These are phyloP conservation scores for Plasmodium chabaudi DNA, from an alignment of 169 alveolate genomes.

Conservation along the genomic window DNA sequence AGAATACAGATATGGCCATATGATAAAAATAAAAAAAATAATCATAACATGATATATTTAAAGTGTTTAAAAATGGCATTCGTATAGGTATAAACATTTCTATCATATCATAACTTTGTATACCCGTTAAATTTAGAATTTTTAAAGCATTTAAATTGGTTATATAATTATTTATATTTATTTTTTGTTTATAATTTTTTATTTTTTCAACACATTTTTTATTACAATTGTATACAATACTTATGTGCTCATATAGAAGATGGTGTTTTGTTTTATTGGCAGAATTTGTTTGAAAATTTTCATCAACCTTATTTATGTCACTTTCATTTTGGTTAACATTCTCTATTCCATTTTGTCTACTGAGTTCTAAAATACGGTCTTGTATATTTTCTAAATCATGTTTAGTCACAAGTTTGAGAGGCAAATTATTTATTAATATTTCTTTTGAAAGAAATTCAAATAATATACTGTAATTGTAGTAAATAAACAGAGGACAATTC, in stretches of 20 bases:
- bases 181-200: slow-evolving; percentile 48
- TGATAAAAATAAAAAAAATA: slow-evolving; percentile 62
- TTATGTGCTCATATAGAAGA: slow-evolving; percentile 39
- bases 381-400: slow-evolving; percentile 19
- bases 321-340: too few relatives aligned
- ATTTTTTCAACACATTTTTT: slow-evolving; percentile 44
- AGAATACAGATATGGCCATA: slow-evolving; percentile 35
- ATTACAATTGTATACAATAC: slow-evolving; percentile 39
- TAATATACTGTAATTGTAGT: slow-evolving; percentile 23
- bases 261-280: slow-evolving; percentile 1
- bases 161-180: slow-evolving; percentile 28
- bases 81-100: slow-evolving; percentile 50
- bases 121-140: slow-evolving; percentile 41
- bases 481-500: slow-evolving; percentile 55
- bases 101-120: slow-evolving; percentile 52
- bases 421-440: slow-evolving; percentile 27
- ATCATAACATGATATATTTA: slow-evolving; percentile 59
- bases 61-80: slow-evolving; percentile 10
- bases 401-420: slow-evolving; percentile 12
- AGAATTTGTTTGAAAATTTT: neutral
- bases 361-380: slow-evolving; percentile 1
- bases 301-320: neutral
- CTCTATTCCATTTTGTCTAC: too few relatives aligned
- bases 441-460: slow-evolving; percentile 59
- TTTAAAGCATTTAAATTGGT: slow-evolving; percentile 7